Base-by-base conservation (phyloP, 352 stramenopile genomes). In the Phytophthora aleatoria region DNA sequence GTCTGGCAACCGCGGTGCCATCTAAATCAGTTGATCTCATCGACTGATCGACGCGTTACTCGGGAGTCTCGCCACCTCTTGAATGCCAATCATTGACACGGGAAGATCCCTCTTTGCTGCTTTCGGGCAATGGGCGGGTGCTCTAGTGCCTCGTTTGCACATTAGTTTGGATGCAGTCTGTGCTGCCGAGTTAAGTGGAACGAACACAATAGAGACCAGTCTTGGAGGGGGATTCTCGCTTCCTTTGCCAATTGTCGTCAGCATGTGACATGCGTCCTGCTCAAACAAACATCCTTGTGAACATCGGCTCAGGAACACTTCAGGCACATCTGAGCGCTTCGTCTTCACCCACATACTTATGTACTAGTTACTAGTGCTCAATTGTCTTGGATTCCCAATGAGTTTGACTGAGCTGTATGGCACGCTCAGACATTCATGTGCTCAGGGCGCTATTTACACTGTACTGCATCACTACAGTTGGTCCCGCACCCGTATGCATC, bases 1-100 rank as follows among this genome's bases (percentile, higher is more conserved):
- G 85, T 91, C 85, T 50, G 87, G 87, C 82, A 95, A 95, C 85
- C 87, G 87, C 69, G 87, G 87, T 79, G 85, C 85, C 71, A 81
- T 95, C 61, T 95, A 95, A 92, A 63, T 75, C 54, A 64, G 55
- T 74, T 71, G 66, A 66, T 30, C 20, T 57, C 8, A 64, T 65
- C 44, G 24, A 65, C 36, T 57, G 58, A 70, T 66, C 42, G 53
- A 64, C 38, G 43, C 24, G 16, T 47, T 36, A 64, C 65, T 72
- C 58, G 66, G 67, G 67, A 73, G 69, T 67, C 30, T 71, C 39
- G 64, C 27, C 54, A 71, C 41, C 57, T 70, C 61, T 71, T 75
- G 61, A 61, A 76, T 76, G 64, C 69, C 62, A 67, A 69, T 73
- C 51, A 68, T 76, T 59, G 64, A 64, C 51, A 76, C 63, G 69